Base-by-base conservation (phyloP, 805 yeast genomes). In the Kodamaea kaohsiungensis region DNA sequence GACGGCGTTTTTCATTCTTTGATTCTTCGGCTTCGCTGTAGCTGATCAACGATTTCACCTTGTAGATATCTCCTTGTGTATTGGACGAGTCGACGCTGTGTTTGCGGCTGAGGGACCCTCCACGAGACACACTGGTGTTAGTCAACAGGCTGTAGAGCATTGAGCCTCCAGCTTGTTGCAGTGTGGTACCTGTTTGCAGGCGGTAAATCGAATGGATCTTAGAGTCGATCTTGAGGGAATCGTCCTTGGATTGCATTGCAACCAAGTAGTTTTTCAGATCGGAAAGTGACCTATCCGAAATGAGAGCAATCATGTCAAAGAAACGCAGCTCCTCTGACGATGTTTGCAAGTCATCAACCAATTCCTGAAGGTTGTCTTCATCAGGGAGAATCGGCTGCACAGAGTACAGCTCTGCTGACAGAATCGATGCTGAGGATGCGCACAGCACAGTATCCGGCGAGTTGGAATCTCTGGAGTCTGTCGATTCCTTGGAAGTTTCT, bases 21-120 rank as follows among this genome's bases (percentile, higher is more conserved):
- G 42, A 39, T 39, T 71, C 74, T 22, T 67, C 72, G 7, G 65
- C 73, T 33, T 70, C 74, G 43, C 64, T 63, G 56, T 70, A 66
- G 38, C 72, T 71, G 27, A 76, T 68, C 53, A 76, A 61, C 22
- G 75, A 69, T 54, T 72, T 72, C n/a, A 76, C 79, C 56, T 73
- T 74, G 63, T 75, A 75, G 15, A 73, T 72, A 22, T 40, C 45
- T 13, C 45, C 19, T 39, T 57, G 61, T 45, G 59, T 60, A 17
- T 48, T 55, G 7, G 62, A 54, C n/a, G 59, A 38, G 27, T 55
- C 58, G 4, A 48, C 27, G 43, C 56, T 51, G 9, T 18, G 43
- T 18, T 43, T 48, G 9, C 56, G 54, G 37, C 40, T 25, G 16
- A 57, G 49, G 27, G 59, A 43, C 52, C 54, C 13, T 51, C 58